Evolutionary conservation across 306 rosid species (phyloP).

Genomic region (Macrotyloma uniflorum): DNA sequence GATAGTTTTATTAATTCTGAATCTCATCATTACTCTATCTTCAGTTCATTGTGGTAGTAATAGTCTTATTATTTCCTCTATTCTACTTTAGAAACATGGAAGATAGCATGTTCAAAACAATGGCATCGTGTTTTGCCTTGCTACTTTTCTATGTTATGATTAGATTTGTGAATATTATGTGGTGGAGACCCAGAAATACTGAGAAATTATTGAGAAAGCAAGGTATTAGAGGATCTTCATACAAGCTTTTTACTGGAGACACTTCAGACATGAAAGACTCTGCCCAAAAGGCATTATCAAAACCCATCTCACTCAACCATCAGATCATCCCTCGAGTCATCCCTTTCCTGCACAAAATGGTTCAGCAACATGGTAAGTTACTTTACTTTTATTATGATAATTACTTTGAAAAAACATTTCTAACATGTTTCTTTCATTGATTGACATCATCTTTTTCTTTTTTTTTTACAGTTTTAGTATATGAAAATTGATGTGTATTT

Average conservation of each 20-base stretch:
- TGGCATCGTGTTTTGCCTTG: not conserved
- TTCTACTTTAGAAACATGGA: not conserved
- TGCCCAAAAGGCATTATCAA: not conserved
- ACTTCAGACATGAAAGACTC: not conserved
- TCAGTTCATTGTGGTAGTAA: not conserved
- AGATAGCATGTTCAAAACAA: not conserved
- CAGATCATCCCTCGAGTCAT: not conserved
- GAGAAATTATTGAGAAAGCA: not conserved
- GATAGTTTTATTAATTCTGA: not conserved
- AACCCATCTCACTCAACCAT: not conserved
- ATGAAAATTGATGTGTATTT: too few relatives aligned
- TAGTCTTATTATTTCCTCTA: not conserved
- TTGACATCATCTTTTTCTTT: too few relatives aligned
- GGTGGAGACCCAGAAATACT: not conserved
- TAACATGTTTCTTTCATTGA: too few relatives aligned
- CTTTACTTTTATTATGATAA: not conserved
- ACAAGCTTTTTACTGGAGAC: not conserved
- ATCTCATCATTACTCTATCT: not conserved
- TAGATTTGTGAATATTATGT: not conserved
- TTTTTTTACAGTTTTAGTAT: too few relatives aligned
- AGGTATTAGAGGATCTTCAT: conserved; percentile 3
- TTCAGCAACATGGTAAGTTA: not conserved
- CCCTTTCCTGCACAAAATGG: not conserved
- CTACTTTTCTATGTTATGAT: not conserved
- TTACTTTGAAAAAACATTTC: too few relatives aligned